Conservation (phyloP, 495 filamentous ascomycete genomes). For the Hyphodiscus hymeniophilus region DNA sequence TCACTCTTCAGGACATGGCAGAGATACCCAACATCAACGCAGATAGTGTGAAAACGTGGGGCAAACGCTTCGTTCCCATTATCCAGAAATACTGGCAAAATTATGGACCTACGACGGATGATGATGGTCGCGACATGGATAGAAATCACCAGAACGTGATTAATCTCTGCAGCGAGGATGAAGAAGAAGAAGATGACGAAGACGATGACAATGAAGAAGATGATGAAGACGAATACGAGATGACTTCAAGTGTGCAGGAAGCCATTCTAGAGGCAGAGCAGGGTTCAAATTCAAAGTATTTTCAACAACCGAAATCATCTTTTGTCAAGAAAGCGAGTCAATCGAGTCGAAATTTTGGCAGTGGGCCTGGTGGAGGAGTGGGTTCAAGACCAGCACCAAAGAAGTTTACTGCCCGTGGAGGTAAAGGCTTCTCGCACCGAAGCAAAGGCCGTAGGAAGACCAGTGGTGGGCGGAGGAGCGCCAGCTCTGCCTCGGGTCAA, state of each 20-base stretch:
- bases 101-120: slow-evolving; percentile 41
- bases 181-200: no score
- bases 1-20: slow-evolving; percentile 50
- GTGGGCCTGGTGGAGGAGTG: not conserved
- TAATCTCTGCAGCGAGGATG: slow-evolving; percentile 55
- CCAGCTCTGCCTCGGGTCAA: not conserved
- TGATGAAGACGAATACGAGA: slow-evolving; percentile 6
- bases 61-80: slow-evolving; percentile 56
- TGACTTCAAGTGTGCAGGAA: not conserved
- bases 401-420: not conserved
- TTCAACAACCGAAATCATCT: not conserved
- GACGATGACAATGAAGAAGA: slow-evolving; percentile 39
- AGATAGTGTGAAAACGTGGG: slow-evolving; percentile 64
- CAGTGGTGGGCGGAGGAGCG: not conserved
- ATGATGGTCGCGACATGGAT: slow-evolving; percentile 18
- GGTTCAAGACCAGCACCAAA: not conserved
- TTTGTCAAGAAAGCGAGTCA: not conserved
- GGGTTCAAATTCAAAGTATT: slow-evolving; percentile 7
- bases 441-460: not conserved
- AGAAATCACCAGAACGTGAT: slow-evolving; percentile 60
- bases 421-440: not conserved
- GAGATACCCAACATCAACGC: slow-evolving; percentile 59
- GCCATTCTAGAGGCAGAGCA: not conserved
- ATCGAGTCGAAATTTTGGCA: not conserved
- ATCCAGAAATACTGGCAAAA: slow-evolving; percentile 45